Evolutionary conservation across 2,329 filamentous ascomycete species (phyloP), one percentile per base, ranked within the genome.

Genomic region (Phaeosphaeria sp.): DNA sequence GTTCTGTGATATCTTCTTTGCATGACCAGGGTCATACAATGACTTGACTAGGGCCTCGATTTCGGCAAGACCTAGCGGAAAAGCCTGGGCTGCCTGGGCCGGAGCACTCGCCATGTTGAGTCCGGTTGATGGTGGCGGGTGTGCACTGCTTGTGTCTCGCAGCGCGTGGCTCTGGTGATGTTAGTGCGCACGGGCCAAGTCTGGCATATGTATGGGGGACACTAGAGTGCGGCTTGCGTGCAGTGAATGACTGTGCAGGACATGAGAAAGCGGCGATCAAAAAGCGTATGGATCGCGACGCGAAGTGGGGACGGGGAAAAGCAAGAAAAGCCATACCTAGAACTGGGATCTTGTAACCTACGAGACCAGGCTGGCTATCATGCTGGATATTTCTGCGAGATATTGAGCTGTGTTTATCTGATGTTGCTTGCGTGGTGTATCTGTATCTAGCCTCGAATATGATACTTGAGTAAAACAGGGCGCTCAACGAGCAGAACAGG

Each of bases 1-100:
- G 48, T 88, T 87, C 49, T 81, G 76, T 25, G 72, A 70, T 63
- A 80, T 81, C 70, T 80, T 81, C 73, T 74, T 78, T 27, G 78
- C 76, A 9, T 78, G 69, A 24, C 74, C 78, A 30, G 83, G 81
- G 47, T 80, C 76, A 59, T 86, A 86, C 11, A 87, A 70, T 20
- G 81, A 78, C 56, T 81, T 79, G 63, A 87, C 80, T 24, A 86
- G 78, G 69, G 79, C 55, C 51, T 76, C 75, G 20, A 78, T 75
- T 49, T 76, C 74, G n/a, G 65, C 67, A 30, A 76, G 64, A 42
- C 65, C 66, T 24, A 76, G 39, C 15, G 73, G 73, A 25, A 73
- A 69, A 6, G 59, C 55, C 46, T 66, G 63, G 8, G 60, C 50
- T 6, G 60, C 46, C 33, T 59, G 61, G 8, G 55, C 55, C 33